Base-by-base conservation (phyloP, 108 stramenopile genomes). In the Mayamaea pseudoterrestris region DNA sequence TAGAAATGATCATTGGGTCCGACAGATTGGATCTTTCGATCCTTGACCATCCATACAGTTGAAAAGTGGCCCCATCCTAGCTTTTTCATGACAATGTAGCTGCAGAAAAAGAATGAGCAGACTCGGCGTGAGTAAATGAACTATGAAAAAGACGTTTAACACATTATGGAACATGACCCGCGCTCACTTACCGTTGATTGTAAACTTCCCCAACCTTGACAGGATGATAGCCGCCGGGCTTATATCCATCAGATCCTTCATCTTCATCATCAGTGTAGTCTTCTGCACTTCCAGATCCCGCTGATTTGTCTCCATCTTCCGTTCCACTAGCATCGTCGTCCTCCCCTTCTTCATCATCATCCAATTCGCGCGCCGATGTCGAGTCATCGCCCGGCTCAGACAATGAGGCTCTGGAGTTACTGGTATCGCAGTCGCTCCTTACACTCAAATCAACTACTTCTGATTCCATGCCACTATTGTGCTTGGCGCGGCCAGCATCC, bases 11-110 rank as follows among this genome's bases (percentile, higher is more conserved):
- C 55, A 22, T 44, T 41, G 14, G 45, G 46, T 28, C 63, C 58
- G 17, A 43, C 63, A 27, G 53, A 40, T 6, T 65, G 54, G 16
- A 76, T 62, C 36, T 72, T 61, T 14, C 74, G 57, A 53, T 89
- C 87, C 34, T 74, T 83, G 12, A 82, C 89, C 78, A 90, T 85
- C 95, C 95, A 96, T 1, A 96, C 95, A 11, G 97, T 98, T 47
- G 94, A 95, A 69, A 98, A 98, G 71, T 98, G 97, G 5, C 97
- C 97, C 97, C 97, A 98, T 32, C 97, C 97, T 22, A 98, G 66
- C 70, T 98, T 98, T 66, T 94, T 89, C 20, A 95, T 83, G 29
- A 98, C 82, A 18, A 88, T 73, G 54, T 95, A 98, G 56, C 93
- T 88, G 49, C 32, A 14, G 44, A 29, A 35, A 13, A 17, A 16